These are phyloP conservation scores for Aspergillus versicolor DNA, from an alignment of 2,329 filamentous ascomycete genomes.

Conservation along the genomic window DNA sequence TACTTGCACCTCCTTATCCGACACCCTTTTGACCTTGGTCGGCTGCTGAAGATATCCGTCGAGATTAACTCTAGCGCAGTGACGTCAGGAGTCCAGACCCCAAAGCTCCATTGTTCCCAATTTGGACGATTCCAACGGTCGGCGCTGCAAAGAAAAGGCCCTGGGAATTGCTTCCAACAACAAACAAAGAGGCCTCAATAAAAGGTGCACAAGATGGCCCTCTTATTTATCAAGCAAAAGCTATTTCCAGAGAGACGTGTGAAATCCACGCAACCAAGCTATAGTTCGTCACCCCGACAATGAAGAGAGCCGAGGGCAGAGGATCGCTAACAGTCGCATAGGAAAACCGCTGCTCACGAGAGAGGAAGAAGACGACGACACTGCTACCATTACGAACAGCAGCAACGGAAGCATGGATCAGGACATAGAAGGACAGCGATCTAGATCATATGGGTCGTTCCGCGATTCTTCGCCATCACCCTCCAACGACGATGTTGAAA, in stretches of 20 bases:
- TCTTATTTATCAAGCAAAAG: conserved; percentile 40
- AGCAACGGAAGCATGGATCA: conserved; percentile 21
- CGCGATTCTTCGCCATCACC: conserved; percentile 22
- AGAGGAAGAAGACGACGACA: conserved; percentile 19
- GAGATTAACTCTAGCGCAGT: not conserved
- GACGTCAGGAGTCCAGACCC: conserved; percentile 2
- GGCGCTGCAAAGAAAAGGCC: not conserved
- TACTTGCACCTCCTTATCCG: not conserved
- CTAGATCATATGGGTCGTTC: conserved; percentile 36
- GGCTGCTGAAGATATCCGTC: not conserved
- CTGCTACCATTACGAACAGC: conserved; percentile 19
- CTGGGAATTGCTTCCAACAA: not conserved
- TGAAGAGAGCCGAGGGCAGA: not conserved
- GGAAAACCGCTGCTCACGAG: conserved; percentile 34
- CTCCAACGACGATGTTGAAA: conserved; percentile 20
- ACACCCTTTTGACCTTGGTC: not conserved
- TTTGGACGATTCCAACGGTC: not conserved
- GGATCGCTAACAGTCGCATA: conserved; percentile 14
- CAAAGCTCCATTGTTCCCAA: not conserved
- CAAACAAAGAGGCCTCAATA: not conserved
- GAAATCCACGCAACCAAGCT: conserved; percentile 7
- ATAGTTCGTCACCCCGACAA: conserved; percentile 15
- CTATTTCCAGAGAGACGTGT: conserved; percentile 31
- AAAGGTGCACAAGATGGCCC: conserved; percentile 29
- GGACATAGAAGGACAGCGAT: conserved; percentile 36